A percentile compares a stretch with the other conserved stretches of the same genome.
Conservation (phyloP, 495 filamentous ascomycete genomes). For the Xylaria venustula region DNA sequence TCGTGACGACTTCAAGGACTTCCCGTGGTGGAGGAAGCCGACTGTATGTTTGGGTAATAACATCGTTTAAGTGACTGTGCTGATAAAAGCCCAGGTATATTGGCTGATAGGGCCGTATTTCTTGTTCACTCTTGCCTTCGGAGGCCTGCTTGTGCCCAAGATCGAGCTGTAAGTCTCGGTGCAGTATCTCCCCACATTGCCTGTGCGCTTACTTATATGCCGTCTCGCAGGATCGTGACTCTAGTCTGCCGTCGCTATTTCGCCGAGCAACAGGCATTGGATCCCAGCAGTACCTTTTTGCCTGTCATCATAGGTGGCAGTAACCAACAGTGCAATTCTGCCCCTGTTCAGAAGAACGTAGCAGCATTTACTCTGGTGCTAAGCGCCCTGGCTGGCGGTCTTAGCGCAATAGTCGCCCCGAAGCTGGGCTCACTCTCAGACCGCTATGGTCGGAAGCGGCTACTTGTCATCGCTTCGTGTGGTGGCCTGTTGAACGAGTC, state of each 20-base stretch:
- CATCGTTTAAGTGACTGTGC: background rate
- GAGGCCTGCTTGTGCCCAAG: constrained; percentile 75
- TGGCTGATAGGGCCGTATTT: constrained; percentile 81
- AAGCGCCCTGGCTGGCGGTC: constrained; percentile 65
- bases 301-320: constrained; percentile 65
- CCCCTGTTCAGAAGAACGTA: constrained; percentile 70
- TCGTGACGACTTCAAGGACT: constrained; percentile 57
- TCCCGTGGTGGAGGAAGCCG: constrained; percentile 70
- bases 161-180: constrained; percentile 58
- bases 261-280: constrained; percentile 52
- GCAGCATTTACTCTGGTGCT: constrained; percentile 74
- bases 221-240: constrained; percentile 55
- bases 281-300: constrained; percentile 59
- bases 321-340: constrained; percentile 69
- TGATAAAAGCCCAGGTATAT: constrained; percentile 59
- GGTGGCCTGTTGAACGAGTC: constrained; percentile 69
- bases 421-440: constrained; percentile 85
- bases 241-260: constrained; percentile 82
- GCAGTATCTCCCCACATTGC: background rate
- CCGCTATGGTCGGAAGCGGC: constrained; percentile 72
- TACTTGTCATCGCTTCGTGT: constrained; percentile 65
- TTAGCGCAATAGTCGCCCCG: constrained; percentile 75
- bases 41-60: constrained; percentile 49
- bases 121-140: constrained; percentile 78
- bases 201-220: constrained; percentile 12